Base-by-base conservation (phyloP, 495 filamentous ascomycete genomes). In the Parmelia sp. region DNA sequence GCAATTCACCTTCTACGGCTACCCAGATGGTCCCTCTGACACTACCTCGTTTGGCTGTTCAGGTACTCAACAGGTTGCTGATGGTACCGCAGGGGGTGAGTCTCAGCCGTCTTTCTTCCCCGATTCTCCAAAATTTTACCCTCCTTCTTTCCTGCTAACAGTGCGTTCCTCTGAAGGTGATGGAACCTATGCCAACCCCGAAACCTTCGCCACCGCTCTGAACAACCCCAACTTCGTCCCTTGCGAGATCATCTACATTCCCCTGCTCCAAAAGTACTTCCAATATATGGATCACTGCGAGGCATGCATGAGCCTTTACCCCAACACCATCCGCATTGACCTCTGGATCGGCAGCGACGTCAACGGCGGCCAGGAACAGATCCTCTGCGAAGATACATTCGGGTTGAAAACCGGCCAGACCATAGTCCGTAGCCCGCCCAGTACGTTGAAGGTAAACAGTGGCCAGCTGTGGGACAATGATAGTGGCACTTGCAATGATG, bases 211-310 rank as follows among this genome's bases (percentile, higher is more conserved):
- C 25, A 73, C 75, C 6, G 75, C 74, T 36, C 55, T 67, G 15
- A 73, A 73, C 53, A 76, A 77, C 57, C 49, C 55, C 36, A 44
- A 37, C 23, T 78, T 79, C 63, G 66, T 68, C 0, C 55, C 69
- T 31, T 82, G 79, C 68, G 79, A 82, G 58, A 73, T 79, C 56
- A 69, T 82, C 65, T 82, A 80, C 58, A 57, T 71, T 3, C 76
- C 76, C 0, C 76, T 75, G 53, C 57, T 79, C 45, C 71, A 73
- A 36, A 81, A 80, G 66, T 79, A 80, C 60, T 71, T 77, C 33
- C 69, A 70, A 21, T 69, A 67, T 57, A 72, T 74, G 60, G 75
- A 75, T 51, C 57, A 65, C 6, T 77, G 75, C 63, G 65, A 61
- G 14, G 60, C 71, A 55, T 77, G 74, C 57, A 58, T 39, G 1